These are phyloP conservation scores for Lentinula raphanica DNA, from an alignment of 768 basidiomycete species.

Conservation along the genomic window DNA sequence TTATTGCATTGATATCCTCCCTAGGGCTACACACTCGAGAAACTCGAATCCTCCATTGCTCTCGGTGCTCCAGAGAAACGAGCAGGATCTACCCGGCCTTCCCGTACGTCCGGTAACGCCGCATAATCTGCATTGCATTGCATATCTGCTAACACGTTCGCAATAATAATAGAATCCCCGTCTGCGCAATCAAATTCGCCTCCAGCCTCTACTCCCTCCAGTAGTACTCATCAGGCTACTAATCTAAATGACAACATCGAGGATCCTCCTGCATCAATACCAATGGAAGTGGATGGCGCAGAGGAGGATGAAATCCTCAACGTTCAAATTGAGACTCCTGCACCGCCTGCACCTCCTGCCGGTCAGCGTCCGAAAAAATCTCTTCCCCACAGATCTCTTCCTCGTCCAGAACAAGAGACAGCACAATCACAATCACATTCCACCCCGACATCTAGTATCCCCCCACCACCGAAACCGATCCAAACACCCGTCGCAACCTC, in stretches of 20 bases:
- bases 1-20: slow-evolving; percentile 7
- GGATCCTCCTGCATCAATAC: slow-evolving; percentile 28
- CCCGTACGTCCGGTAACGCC: slow-evolving; percentile 22
- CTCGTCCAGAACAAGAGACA: background rate
- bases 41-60: slow-evolving; percentile 61
- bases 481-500: slow-evolving; percentile 14
- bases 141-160: background rate
- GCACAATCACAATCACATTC: too few relatives aligned
- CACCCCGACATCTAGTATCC: slow-evolving; percentile 26
- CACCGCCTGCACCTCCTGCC: too few relatives aligned
- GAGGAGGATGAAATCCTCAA: slow-evolving; percentile 25
- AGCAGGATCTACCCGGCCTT: slow-evolving; percentile 22
- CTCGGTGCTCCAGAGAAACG: slow-evolving; percentile 29
- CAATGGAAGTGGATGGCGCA: slow-evolving; percentile 24
- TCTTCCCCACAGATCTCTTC: slow-evolving; percentile 9
- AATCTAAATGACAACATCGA: slow-evolving; percentile 42
- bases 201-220: slow-evolving; percentile 8
- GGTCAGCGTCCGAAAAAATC: slow-evolving; percentile 10
- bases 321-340: slow-evolving; percentile 22
- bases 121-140: background rate
- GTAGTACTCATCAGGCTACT: background rate
- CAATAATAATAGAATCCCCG: background rate
- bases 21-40: slow-evolving; percentile 70
- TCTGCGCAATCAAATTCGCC: slow-evolving; percentile 10
- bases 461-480: slow-evolving; percentile 17